Conservation (phyloP, 306 rosid genomes). For the Acmispon strigosus region DNA sequence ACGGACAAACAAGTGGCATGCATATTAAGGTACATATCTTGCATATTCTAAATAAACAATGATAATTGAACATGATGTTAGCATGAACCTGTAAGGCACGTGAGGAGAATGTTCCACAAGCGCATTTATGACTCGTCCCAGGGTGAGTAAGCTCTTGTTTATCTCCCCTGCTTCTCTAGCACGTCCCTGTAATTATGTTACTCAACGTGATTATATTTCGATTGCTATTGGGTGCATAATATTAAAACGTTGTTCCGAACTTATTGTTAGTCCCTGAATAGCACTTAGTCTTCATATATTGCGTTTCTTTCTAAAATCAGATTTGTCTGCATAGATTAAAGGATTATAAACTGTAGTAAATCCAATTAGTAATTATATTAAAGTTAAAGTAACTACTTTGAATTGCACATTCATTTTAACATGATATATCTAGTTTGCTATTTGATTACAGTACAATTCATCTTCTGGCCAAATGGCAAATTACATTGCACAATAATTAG, state of each 20-base stretch:
- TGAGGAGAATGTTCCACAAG: slow-evolving; percentile 91
- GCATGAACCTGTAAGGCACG: slow-evolving; percentile 77
- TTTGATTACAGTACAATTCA: background rate
- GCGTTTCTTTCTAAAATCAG: background rate
- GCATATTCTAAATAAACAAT: background rate
- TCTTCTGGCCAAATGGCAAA: background rate
- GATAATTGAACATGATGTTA: background rate
- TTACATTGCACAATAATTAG: background rate
- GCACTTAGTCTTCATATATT: background rate
- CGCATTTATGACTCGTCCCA: slow-evolving; percentile 95
- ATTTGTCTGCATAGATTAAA: background rate
- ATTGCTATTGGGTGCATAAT: background rate
- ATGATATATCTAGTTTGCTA: background rate
- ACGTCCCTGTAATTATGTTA: slow-evolving; percentile 56
- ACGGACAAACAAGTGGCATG: slow-evolving; percentile 10
- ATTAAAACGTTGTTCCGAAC: slow-evolving; percentile 2
- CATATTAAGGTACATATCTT: background rate
- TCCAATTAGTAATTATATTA: no score
- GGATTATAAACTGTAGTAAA: no score
- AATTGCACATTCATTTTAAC: background rate
- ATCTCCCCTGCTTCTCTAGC: slow-evolving; percentile 99
- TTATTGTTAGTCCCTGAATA: background rate
- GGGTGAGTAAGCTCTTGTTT: slow-evolving; percentile 94
- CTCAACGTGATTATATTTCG: background rate
- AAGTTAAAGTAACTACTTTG: background rate